phyloP scores from a whole-genome alignment of 345 rosid genomes.

The Acer negundo region DNA sequence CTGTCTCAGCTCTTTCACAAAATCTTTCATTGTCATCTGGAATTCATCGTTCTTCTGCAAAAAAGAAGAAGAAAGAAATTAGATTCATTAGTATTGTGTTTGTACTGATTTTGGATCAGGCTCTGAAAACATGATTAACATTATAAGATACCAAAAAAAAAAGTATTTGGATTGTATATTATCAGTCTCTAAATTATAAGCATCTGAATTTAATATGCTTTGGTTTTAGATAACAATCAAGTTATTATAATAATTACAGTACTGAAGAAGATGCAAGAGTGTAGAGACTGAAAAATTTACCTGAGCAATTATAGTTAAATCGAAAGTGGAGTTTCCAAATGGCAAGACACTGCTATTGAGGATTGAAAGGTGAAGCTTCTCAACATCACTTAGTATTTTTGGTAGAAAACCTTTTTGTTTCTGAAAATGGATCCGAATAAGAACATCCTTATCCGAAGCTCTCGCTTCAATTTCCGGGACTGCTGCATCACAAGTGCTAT shows the following conservation, averaged over 20 bases:
- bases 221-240: no score
- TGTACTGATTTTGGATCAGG: no score
- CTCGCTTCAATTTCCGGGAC: conserved; percentile 75
- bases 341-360: conserved; percentile 56
- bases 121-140: no score
- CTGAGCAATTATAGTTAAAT: conserved; percentile 62
- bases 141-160: no score
- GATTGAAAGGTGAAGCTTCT: conserved; percentile 49
- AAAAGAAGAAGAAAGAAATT: background rate
- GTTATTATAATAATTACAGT: no score
- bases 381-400: conserved; percentile 52
- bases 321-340: conserved; percentile 63
- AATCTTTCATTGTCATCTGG: conserved; percentile 40
- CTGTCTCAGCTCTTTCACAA: conserved; percentile 46
- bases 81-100: background rate
- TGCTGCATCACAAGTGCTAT: conserved; percentile 28
- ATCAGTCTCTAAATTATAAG: no score
- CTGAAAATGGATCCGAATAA: conserved; percentile 63
- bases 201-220: no score
- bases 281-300: conserved; percentile 33
- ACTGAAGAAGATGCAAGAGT: background rate
- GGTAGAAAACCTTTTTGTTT: conserved; percentile 46
- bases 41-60: conserved; percentile 50
- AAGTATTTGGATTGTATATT: no score
- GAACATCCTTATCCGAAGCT: conserved; percentile 53